A percentile compares a stretch with the other conserved stretches of the same genome.
Evolutionary conservation across 2,329 filamentous ascomycete genomes (phyloP).

Genomic region (Gnomoniopsis sp.): DNA sequence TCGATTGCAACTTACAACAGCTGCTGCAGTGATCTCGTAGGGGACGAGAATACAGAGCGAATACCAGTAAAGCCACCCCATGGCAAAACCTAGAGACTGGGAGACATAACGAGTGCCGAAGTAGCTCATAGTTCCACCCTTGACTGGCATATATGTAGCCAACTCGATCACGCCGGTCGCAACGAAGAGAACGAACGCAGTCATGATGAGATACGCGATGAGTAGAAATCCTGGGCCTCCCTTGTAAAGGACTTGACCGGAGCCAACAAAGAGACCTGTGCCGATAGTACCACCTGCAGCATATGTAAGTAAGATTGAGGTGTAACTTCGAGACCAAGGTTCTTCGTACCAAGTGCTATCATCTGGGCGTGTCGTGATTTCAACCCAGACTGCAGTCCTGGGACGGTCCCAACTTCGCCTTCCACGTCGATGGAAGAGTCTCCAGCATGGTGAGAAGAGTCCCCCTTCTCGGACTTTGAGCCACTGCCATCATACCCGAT

Average conservation of each 20-base stretch:
- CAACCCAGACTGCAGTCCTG: conserved; percentile 21
- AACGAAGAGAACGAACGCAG: conserved; percentile 39
- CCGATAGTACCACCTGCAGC: neutral
- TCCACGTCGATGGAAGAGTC: neutral
- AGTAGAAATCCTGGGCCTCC: conserved; percentile 42
- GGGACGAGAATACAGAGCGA: conserved; percentile 35
- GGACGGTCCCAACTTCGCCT: neutral
- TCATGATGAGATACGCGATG: conserved; percentile 39
- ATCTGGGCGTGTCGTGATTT: conserved; percentile 44
- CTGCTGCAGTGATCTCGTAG: conserved; percentile 22
- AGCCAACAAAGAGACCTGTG: conserved; percentile 42
- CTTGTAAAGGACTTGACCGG: conserved; percentile 36
- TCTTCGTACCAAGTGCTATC: conserved; percentile 45
- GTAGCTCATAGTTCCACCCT: conserved; percentile 46
- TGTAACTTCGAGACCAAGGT: conserved; percentile 32
- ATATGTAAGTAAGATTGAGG: neutral
- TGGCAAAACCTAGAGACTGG: conserved; percentile 38
- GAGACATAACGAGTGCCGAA: conserved; percentile 44
- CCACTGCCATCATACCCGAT: too few species aligned
- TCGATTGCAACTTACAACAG: conserved; percentile 1
- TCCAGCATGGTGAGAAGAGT: too few species aligned
- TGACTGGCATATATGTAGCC: conserved; percentile 47
- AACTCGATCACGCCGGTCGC: conserved; percentile 48
- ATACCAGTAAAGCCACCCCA: conserved; percentile 40
- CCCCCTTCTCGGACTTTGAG: too few species aligned